Evolutionary conservation across 768 basidiomycete genomes (phyloP), one percentile per base, ranked within the genome.

Genomic region (Pulveroboletus sp.): DNA sequence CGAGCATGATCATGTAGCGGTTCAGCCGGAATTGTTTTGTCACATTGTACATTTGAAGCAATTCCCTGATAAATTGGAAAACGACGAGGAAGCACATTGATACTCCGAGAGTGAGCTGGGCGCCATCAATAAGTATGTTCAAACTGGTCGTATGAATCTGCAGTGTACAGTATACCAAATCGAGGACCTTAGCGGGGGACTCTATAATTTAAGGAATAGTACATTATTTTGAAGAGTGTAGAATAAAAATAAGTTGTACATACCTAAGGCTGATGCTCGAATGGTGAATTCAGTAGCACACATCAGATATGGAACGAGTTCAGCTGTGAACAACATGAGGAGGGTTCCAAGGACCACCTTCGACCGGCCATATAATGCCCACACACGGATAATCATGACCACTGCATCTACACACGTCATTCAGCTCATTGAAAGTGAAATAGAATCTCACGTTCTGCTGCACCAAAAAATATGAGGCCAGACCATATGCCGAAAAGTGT

Each of bases 301-400:
- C 1, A 24, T n/a, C 13, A 40, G 16, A 17, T 27, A 39, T 19
- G 32, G 23, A 29, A 40, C 13, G 27, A 46, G 7, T 24, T 46
- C 45, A 9, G 31, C 24, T 16, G 12, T 12, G n/a, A 23, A 46
- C 5, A 40, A 6, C 7, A 21, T 16, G 12, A 46, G 38, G n/a
- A 46, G 45, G 16, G 31, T 9, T 16, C 7, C 16, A 33, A 46
- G 34, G 16, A 46, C 24, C 3, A 39, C 6, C 29, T 9, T 32
- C 21, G 45, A 46, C 24, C 31, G 37, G 10, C 16, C 19, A 4
- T 39, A 46, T 19, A 46, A n/a, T 23, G 29, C 45, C 45, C 45
- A 46, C 29, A 46, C 36, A 16, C 37, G 45, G 16, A 46, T 16
- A n/a, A 46, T 46, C 45, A 46, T 46, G n/a, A 32, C n/a, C 21